These are phyloP conservation scores for Saccharum spontaneum DNA, from an alignment of 176 grass and related monocot genomes.

Conservation along the genomic window DNA sequence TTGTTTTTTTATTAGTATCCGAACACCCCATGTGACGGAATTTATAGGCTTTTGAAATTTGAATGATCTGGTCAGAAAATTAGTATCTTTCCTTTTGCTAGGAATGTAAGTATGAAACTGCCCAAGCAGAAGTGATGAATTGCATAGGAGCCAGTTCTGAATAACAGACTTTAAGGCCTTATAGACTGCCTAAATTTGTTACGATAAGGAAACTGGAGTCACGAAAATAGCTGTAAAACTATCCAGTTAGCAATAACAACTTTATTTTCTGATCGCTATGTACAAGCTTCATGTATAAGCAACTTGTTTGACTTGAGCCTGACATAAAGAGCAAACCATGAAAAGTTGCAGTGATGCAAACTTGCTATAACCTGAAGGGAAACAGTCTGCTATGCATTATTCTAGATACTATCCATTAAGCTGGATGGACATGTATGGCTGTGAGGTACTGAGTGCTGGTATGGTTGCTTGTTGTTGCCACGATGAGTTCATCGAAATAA, in stretches of 20 bases:
- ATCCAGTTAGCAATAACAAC: not conserved
- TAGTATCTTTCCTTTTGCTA: too few species aligned
- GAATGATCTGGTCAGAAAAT: too few species aligned
- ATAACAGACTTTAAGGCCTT: not conserved
- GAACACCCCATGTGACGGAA: too few species aligned
- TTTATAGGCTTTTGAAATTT: too few species aligned
- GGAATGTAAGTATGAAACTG: too few species aligned
- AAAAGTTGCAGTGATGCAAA: not conserved
- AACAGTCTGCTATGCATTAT: not conserved
- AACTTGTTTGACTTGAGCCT: not conserved
- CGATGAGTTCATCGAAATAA: constrained; percentile 11
- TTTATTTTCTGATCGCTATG: not conserved
- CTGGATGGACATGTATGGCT: not conserved
- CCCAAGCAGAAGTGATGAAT: not conserved
- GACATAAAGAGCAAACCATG: not conserved
- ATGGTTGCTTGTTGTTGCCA: not conserved
- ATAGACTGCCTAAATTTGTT: not conserved
- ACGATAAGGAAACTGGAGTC: not conserved
- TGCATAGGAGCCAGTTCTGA: not conserved
- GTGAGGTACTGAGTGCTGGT: not conserved
- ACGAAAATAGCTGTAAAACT: not conserved
- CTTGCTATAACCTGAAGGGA: not conserved
- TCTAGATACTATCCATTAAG: not conserved
- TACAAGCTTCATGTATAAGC: not conserved
- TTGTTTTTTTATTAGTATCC: too few species aligned